Percentiles rank a stretch among this genome's conserved stretches.
phyloP scores from a whole-genome alignment of 106 monocot species.

The Platanthera guangdongensis region DNA sequence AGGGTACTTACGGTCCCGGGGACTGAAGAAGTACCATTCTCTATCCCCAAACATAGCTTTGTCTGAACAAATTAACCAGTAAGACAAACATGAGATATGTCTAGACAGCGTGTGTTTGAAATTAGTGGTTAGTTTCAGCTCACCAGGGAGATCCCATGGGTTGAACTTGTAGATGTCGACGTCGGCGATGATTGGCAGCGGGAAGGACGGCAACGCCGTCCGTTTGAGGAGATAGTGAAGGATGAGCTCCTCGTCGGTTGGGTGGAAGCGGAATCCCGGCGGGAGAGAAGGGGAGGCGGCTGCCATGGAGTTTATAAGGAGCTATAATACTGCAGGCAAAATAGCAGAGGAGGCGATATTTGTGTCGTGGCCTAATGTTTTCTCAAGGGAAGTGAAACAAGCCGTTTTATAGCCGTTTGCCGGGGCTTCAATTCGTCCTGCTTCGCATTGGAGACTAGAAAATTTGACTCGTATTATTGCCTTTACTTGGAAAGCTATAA shows the following conservation, averaged over 20 bases:
- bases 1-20: conserved; percentile 48
- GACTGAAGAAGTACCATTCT: conserved; percentile 56
- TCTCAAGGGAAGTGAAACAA: not conserved
- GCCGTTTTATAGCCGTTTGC: not conserved
- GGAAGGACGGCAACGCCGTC: conserved; percentile 18
- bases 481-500: no score
- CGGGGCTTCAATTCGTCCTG: no score
- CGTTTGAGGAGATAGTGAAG: conserved; percentile 40
- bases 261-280: conserved; percentile 49
- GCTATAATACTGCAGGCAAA: not conserved
- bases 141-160: conserved; percentile 49
- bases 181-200: conserved; percentile 34
- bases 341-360: not conserved
- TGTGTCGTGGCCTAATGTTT: not conserved
- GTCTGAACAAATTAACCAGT: conserved; percentile 7
- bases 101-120: not conserved
- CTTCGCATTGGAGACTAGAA: no score
- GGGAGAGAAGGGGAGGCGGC: conserved; percentile 14
- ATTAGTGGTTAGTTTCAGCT: not conserved
- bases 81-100: not conserved
- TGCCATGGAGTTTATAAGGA: conserved; percentile 4
- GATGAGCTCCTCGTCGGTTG: conserved; percentile 53
- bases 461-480: no score
- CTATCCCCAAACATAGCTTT: conserved; percentile 42
- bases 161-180: conserved; percentile 54